Conservation (phyloP, 1,139 yeast species). For the Tardiomyces blankii region DNA sequence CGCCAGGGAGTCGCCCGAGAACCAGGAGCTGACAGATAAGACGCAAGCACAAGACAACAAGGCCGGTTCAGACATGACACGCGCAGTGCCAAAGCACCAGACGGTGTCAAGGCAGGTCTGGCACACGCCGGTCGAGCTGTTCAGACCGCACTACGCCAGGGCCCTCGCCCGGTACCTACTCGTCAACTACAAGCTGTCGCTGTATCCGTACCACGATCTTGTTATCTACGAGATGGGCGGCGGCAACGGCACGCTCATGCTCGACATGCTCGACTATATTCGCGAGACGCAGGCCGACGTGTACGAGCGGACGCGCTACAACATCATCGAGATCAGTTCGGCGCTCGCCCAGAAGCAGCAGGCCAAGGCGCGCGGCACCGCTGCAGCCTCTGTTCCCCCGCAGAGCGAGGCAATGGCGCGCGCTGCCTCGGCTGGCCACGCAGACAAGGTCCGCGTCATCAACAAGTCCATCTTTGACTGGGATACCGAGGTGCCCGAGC, state of each 20-base stretch:
- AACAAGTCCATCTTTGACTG: conserved; percentile 62
- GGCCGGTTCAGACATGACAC: conserved; percentile 16
- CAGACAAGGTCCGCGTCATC: conserved; percentile 50
- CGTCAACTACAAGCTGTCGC: conserved; percentile 54
- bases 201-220: conserved; percentile 56
- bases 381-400: conserved; percentile 15
- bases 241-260: conserved; percentile 82
- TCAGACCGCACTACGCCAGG: conserved; percentile 71
- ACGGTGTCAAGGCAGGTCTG: conserved; percentile 50
- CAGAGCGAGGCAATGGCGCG: conserved; percentile 10
- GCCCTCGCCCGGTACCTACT: conserved; percentile 68
- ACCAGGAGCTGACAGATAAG: conserved; percentile 10
- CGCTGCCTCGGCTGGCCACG: conserved; percentile 28
- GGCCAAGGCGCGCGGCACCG: conserved; percentile 9
- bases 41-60: conserved; percentile 5
- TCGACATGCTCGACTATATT: conserved; percentile 60
- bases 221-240: conserved; percentile 84
- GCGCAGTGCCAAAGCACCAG: conserved; percentile 1
- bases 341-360: conserved; percentile 57
- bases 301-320: conserved; percentile 55
- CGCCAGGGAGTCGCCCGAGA: conserved; percentile 8
- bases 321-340: conserved; percentile 66
- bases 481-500: conserved; percentile 51
- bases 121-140: conserved; percentile 87
- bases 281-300: conserved; percentile 58